Conservation (phyloP, 2,329 filamentous ascomycete genomes). For the Biscogniauxia sp. region DNA sequence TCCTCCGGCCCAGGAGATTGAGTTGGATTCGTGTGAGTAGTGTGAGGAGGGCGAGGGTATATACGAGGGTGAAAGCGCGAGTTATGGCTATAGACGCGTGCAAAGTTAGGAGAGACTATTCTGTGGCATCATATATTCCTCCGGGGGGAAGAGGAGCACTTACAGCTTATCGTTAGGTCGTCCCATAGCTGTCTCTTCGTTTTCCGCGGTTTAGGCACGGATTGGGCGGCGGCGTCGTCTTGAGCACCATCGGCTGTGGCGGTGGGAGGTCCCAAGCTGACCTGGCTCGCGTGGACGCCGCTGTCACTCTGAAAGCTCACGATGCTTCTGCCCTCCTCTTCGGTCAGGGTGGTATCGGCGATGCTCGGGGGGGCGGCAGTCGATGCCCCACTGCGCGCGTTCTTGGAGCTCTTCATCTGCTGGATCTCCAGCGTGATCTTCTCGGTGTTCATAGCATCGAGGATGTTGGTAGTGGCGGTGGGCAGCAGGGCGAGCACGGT, state of each 20-base stretch:
- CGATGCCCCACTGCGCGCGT: conserved; percentile 56
- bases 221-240: conserved; percentile 42
- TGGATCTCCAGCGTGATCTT: conserved; percentile 91
- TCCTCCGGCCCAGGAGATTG: conserved; percentile 91
- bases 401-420: conserved; percentile 75
- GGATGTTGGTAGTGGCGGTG: conserved; percentile 84
- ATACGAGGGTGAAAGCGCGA: conserved; percentile 85
- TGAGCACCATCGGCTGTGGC: conserved; percentile 38
- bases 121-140: too few species aligned
- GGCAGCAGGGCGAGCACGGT: conserved; percentile 95
- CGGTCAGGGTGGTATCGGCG: conserved; percentile 70
- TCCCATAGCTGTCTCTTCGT: conserved; percentile 96
- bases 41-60: conserved; percentile 83
- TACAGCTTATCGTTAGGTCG: conserved; percentile 93
- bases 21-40: conserved; percentile 94
- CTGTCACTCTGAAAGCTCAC: conserved; percentile 75
- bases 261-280: conserved; percentile 54
- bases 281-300: conserved; percentile 79
- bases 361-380: conserved; percentile 52
- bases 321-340: conserved; percentile 80
- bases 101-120: background rate
- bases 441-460: conserved; percentile 86
- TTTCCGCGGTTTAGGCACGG: conserved; percentile 58
- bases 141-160: conserved; percentile 34
- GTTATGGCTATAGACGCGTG: conserved; percentile 67